Base-by-base conservation (phyloP, 1,139 yeast genomes). In the Scheffersomyces stambukii region DNA sequence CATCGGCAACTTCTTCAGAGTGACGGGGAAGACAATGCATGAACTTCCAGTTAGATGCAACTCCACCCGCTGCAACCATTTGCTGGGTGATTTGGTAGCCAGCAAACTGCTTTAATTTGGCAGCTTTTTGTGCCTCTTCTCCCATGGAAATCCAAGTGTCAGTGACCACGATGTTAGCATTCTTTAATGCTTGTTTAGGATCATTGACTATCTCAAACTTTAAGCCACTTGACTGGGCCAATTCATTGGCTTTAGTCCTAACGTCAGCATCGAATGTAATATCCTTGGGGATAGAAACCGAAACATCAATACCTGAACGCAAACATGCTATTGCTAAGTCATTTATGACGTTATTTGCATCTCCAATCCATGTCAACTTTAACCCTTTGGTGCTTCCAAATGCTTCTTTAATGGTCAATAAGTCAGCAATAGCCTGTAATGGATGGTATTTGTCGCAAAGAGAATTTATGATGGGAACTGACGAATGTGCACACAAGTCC, bases 81-180 rank as follows among this genome's bases (percentile, higher is more conserved):
- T 77, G 77, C 18, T 65, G 57, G 20, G 88, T 80, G 38, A 91
- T 81, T 60, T 86, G 96, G 66, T 79, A 91, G 2, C 95, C 95
- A 6, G 66, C 70, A 54, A 91, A 91, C 58, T 86, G 91, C 50
- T 78, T 67, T 45, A 91, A 64, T 41, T 89, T 84, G 35, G 69
- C 64, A 25, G 55, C 66, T 43, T 77, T 83, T 54, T 89, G 91
- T 6, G 72, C 60, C 56, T 91, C 98, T 64, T 91, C 91, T 36
- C 98, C 98, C 98, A 91, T 91, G 1, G 97, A 89, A 20, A 91
- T 78, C 80, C 95, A 91, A 4, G 98, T 91, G 48, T 91, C 98
- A n/a, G 98, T 91, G 28, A 91, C 98, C 13, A 91, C 57, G 21
- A 91, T 67, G 50, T 89, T 76, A 3, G 98, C 88, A 39, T 70